Evolutionary conservation across 2,329 filamentous ascomycete species (phyloP).

Genomic region (Pestalotiopsis sp.): DNA sequence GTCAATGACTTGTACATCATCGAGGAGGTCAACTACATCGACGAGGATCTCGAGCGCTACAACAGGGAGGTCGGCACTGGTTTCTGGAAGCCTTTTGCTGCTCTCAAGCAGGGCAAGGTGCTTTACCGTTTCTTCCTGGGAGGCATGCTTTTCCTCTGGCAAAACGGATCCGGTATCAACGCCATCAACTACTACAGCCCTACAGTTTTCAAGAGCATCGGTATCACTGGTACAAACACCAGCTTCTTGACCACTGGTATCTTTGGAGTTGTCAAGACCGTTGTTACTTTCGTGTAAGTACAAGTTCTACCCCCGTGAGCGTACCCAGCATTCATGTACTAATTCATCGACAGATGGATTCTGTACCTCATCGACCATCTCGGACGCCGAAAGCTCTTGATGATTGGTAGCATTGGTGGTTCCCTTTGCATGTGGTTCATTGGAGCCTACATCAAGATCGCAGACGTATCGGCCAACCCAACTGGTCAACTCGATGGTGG

Average conservation of each 20-base stretch:
- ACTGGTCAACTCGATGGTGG: conserved; percentile 33
- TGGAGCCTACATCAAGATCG: conserved; percentile 60
- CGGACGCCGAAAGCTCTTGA: conserved; percentile 62
- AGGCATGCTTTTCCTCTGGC: conserved; percentile 75
- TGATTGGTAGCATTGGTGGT: conserved; percentile 62
- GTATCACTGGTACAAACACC: conserved; percentile 59
- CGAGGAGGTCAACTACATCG: conserved; percentile 73
- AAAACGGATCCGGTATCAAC: conserved; percentile 77
- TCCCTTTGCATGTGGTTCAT: conserved; percentile 68
- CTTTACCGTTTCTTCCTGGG: conserved; percentile 76
- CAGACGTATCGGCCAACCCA: conserved; percentile 35
- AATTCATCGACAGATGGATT: conserved; percentile 47
- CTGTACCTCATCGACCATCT: conserved; percentile 64
- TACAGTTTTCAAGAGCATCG: conserved; percentile 66
- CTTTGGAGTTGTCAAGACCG: conserved; percentile 67
- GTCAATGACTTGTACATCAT: conserved; percentile 66
- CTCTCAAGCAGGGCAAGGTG: conserved; percentile 58
- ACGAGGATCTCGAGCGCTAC: conserved; percentile 70
- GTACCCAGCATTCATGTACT: neutral
- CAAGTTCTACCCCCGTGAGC: neutral
- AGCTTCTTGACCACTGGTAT: conserved; percentile 66
- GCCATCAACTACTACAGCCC: conserved; percentile 68
- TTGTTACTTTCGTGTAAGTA: conserved; percentile 53
- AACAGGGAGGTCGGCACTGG: conserved; percentile 65
- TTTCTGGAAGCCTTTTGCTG: conserved; percentile 74